A percentile compares a stretch with the other conserved stretches of the same genome.
Conservation (phyloP, 768 basidiomycete species). For the Kwoniella heveanensis region DNA sequence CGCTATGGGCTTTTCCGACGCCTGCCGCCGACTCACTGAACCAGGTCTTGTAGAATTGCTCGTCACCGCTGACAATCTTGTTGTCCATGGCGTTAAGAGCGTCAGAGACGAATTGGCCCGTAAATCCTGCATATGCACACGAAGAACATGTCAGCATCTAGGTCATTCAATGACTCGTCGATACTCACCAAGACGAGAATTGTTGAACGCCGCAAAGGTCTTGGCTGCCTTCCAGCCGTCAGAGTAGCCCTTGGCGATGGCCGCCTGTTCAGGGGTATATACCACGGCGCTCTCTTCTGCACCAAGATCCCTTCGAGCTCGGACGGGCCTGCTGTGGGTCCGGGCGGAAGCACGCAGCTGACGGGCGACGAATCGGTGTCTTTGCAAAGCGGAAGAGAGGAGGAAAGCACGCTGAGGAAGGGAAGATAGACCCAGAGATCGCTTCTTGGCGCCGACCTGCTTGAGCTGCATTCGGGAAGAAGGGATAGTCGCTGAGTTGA, state of each 20-base stretch:
- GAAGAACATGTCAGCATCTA: no score
- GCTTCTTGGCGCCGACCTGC: conserved; percentile 5
- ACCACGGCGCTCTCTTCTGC: conserved; percentile 7
- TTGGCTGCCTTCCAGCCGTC: conserved; percentile 66
- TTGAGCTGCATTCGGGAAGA: conserved; percentile 25
- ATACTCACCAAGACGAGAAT: conserved; percentile 40
- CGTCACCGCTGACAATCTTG: conserved; percentile 51
- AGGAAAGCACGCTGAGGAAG: conserved; percentile 40
- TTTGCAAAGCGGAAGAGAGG: conserved; percentile 20
- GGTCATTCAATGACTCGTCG: no score
- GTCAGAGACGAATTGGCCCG: conserved; percentile 65
- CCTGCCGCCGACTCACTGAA: conserved; percentile 57
- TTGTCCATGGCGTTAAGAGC: conserved; percentile 57
- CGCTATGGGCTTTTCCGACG: no score
- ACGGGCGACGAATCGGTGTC: conserved; percentile 35
- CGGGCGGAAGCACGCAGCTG: conserved; percentile 14
- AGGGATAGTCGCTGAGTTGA: conserved; percentile 26
- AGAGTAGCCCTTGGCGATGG: conserved; percentile 61
- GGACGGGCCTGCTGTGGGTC: neutral
- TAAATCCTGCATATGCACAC: conserved; percentile 62
- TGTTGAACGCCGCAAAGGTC: conserved; percentile 61
- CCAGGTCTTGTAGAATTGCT: conserved; percentile 58
- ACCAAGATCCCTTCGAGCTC: neutral
- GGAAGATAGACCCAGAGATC: conserved; percentile 18
- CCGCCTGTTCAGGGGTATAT: conserved; percentile 35